phyloP scores from a whole-genome alignment of 495 filamentous ascomycete genomes.

The Penicillium samsonianum region DNA sequence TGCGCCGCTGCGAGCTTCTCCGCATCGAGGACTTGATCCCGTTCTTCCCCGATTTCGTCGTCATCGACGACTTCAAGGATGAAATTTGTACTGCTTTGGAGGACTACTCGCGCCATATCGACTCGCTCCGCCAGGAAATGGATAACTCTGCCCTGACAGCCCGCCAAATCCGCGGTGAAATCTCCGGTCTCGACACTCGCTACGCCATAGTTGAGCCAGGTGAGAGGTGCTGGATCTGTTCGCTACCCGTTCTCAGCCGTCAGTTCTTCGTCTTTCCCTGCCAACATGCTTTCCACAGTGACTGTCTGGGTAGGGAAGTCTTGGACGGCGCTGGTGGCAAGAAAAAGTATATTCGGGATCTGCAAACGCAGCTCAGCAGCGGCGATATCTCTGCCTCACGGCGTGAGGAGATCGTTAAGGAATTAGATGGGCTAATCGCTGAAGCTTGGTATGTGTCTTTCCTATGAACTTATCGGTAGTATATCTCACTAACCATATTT shows the following conservation, averaged over 20 bases:
- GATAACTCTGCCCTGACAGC: slow-evolving; percentile 88
- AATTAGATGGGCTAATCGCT: slow-evolving; percentile 86
- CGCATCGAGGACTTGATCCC: slow-evolving; percentile 96
- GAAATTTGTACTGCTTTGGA: slow-evolving; percentile 94
- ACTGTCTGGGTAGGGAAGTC: slow-evolving; percentile 84
- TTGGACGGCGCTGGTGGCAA: slow-evolving; percentile 72
- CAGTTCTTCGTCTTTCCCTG: slow-evolving; percentile 99
- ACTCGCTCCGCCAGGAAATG: slow-evolving; percentile 90
- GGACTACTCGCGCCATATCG: slow-evolving; percentile 87
- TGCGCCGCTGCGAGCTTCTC: slow-evolving; percentile 86
- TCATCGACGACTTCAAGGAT: slow-evolving; percentile 98
- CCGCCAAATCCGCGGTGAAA: slow-evolving; percentile 82
- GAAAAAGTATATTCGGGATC: slow-evolving; percentile 76
- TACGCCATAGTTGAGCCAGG: slow-evolving; percentile 98
- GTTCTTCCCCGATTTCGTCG: slow-evolving; percentile 98
- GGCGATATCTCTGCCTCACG: slow-evolving; percentile 62
- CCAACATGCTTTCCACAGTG: slow-evolving; percentile 95
- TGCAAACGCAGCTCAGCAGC: slow-evolving; percentile 76
- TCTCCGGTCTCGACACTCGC: slow-evolving; percentile 76
- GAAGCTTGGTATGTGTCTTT: slow-evolving; percentile 65
- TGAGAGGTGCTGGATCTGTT: slow-evolving; percentile 87
- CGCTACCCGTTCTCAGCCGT: slow-evolving; percentile 77
- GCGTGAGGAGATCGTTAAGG: slow-evolving; percentile 81
- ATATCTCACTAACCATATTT: slow-evolving; percentile 15
- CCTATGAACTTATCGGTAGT: slow-evolving; percentile 1